Percentiles rank a stretch among this genome's conserved stretches.
phyloP scores from a whole-genome alignment of 2,329 filamentous ascomycete species.

The Stemphylium beticola region DNA sequence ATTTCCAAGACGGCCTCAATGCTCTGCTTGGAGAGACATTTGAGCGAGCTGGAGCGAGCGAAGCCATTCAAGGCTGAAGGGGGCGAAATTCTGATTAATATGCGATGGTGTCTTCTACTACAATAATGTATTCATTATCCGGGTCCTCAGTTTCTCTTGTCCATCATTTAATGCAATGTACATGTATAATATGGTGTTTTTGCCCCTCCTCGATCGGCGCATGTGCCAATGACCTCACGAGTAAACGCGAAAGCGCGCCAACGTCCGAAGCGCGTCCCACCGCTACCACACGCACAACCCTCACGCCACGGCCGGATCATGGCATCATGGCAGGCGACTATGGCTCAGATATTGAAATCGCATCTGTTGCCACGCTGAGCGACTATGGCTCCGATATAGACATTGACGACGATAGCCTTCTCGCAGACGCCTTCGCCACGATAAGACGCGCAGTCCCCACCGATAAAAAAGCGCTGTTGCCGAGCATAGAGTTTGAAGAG shows the following conservation, averaged over 20 bases:
- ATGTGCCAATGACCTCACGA: constrained; percentile 22
- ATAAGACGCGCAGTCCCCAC: constrained; percentile 3
- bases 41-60: background rate
- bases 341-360: constrained; percentile 66
- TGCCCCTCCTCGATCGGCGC: constrained; percentile 3
- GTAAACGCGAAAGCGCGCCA: constrained; percentile 20
- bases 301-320: constrained; percentile 18
- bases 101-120: background rate
- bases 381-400: constrained; percentile 71
- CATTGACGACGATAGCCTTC: constrained; percentile 62
- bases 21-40: constrained; percentile 7
- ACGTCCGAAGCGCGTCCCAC: constrained; percentile 15
- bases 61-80: constrained; percentile 1
- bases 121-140: background rate
- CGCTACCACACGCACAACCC: constrained; percentile 11
- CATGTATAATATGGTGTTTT: no score
- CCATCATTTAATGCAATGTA: background rate
- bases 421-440: constrained; percentile 23
- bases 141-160: background rate
- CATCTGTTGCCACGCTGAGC: constrained; percentile 51
- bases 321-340: constrained; percentile 59
- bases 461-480: constrained; percentile 17
- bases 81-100: background rate
- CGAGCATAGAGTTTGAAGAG: constrained; percentile 32
- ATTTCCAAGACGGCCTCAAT: constrained; percentile 58